phyloP scores from a whole-genome alignment of 2,329 filamentous ascomycete genomes.

The Myrmaecium sp. region DNA sequence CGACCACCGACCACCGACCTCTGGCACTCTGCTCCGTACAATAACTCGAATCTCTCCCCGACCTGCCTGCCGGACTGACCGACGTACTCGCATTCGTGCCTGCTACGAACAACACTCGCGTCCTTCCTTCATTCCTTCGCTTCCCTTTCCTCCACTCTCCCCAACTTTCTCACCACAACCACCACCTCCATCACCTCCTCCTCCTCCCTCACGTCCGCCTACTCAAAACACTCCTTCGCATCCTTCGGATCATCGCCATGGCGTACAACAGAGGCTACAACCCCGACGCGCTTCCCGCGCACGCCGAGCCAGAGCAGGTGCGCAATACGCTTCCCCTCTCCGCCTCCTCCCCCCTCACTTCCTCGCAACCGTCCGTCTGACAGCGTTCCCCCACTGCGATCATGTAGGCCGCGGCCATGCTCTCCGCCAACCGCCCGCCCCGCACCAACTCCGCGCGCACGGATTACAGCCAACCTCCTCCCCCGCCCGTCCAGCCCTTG shows the following conservation, averaged over 20 bases:
- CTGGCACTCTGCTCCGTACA: too few species aligned
- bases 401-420: constrained; percentile 10
- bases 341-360: constrained; percentile 5
- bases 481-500: constrained; percentile 17
- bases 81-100: constrained; percentile 3
- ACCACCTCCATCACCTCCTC: constrained; percentile 2
- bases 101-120: constrained; percentile 3
- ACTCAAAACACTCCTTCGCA: constrained; percentile 1
- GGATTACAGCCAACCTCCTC: constrained; percentile 7
- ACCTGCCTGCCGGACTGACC: constrained; percentile 7
- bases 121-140: constrained; percentile 1
- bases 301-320: constrained; percentile 61
- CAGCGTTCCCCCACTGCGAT: constrained; percentile 17
- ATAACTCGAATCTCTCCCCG: too few species aligned
- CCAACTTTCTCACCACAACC: constrained; percentile 2
- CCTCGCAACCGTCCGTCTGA: constrained; percentile 1
- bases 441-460: constrained; percentile 20
- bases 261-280: constrained; percentile 90
- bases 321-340: too few species aligned
- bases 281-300: constrained; percentile 86
- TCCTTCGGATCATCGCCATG: constrained; percentile 36
- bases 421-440: constrained; percentile 22
- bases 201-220: constrained; percentile 2
- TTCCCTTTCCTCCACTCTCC: constrained; percentile 3
- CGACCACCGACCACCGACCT: too few species aligned